Base-by-base conservation (phyloP, 805 yeast genomes). In the Ogataea ramenticola region DNA sequence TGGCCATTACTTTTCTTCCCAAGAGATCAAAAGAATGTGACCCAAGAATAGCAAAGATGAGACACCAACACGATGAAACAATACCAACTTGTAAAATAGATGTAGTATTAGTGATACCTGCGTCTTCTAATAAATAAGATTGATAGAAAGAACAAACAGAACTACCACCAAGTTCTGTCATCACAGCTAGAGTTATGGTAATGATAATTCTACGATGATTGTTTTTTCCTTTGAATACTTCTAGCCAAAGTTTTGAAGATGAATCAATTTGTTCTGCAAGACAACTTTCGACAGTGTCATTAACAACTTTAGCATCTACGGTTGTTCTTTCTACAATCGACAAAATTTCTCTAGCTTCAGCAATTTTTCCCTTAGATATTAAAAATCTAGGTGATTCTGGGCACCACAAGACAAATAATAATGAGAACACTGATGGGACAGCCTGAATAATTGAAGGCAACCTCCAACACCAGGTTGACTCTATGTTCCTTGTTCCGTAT, bases 381-480 rank as follows among this genome's bases (percentile, higher is more conserved):
- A 60, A 58, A 43, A 34, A 67, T 48, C 72, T 54, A 44, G 72
- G 72, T 12, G 66, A 59, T 52, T 67, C 72, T 7, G 75, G 75
- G 73, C 72, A 32, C 75, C 75, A 41, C 66, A 54, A 46, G 68
- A 66, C 70, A 68, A 67, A 44, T 64, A 70, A n/a, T 67, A 64
- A 53, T 74, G 75, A 60, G 66, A 74, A 44, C 65, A 20, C 21
- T 3, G 80, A 73, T 44, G 74, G 61, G 24, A 64, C 49, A 42
- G 70, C 76, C 58, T 77, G 82, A 24, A 75, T 46, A 45, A 66
- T 68, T 5, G 77, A 65, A 21, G 82, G 82, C 44, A 75, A 61
- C 60, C 77, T 70, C 82, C 82, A 77, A 32, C 68, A 57, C 66
- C 69, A 67, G 4, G 24, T 20, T 30, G 60, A 60, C 17, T 77